Conservation (phyloP, 495 filamentous ascomycete species). For the Aspergillus campestris region DNA sequence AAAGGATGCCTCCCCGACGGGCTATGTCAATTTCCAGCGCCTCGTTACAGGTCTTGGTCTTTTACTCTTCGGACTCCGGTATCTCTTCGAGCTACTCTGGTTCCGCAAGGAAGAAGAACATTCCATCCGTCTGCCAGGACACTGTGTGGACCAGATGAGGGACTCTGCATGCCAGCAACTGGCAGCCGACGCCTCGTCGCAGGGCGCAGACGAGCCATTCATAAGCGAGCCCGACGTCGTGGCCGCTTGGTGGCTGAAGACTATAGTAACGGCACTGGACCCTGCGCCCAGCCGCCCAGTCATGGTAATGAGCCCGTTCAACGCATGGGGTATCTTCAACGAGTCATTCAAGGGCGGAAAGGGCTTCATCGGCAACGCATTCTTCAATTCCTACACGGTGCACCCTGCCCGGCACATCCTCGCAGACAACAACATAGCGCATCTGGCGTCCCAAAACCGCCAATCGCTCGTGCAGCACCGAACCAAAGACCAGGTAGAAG, state of each 20-base stretch:
- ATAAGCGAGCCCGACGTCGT: constrained; percentile 24
- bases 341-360: constrained; percentile 10
- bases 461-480: constrained; percentile 20
- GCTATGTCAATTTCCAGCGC: constrained; percentile 12
- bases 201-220: constrained; percentile 7
- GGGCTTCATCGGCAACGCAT: constrained; percentile 26
- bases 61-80: constrained; percentile 21
- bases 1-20: neutral
- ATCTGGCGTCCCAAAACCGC: constrained; percentile 22
- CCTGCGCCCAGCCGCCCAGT: constrained; percentile 7
- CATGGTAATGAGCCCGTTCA: constrained; percentile 17
- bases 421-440: constrained; percentile 19
- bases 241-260: constrained; percentile 16
- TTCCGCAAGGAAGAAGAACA: constrained; percentile 16
- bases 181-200: neutral
- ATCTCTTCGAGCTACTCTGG: constrained; percentile 26
- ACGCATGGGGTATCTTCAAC: constrained; percentile 7
- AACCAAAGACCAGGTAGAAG: constrained; percentile 6
- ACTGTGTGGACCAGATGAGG: constrained; percentile 8
- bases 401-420: constrained; percentile 18
- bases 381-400: constrained; percentile 19
- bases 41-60: constrained; percentile 18
- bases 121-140: constrained; percentile 13
- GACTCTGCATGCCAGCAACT: constrained; percentile 9
- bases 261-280: constrained; percentile 10